Evolutionary conservation across 441 rosid species (phyloP).

Genomic region (Geranium incanum): DNA sequence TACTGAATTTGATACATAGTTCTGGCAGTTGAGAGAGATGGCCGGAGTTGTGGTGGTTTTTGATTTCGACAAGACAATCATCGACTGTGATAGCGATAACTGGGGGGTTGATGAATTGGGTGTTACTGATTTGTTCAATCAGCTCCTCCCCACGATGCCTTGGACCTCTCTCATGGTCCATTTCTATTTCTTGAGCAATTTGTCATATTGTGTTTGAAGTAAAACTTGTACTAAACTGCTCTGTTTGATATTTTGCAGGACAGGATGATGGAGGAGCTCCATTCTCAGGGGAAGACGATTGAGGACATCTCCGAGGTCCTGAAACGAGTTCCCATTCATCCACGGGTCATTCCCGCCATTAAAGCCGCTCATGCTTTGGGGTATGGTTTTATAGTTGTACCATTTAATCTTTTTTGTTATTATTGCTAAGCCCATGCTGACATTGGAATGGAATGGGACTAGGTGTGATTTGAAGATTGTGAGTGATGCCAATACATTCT

Average conservation of each 20-base stretch:
- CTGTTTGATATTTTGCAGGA: conserved; percentile 31
- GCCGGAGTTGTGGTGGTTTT: conserved; percentile 44
- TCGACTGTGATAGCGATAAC: conserved; percentile 69
- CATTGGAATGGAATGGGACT: neutral
- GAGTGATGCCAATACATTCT: conserved; percentile 75
- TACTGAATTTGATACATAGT: neutral
- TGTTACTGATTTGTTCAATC: conserved; percentile 53
- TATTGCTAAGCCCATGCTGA: no score
- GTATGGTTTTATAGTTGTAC: conserved; percentile 59
- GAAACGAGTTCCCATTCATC: conserved; percentile 40
- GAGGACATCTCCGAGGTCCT: conserved; percentile 56
- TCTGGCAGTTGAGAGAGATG: conserved; percentile 9
- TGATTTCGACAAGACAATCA: conserved; percentile 78
- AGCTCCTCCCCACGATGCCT: conserved; percentile 56
- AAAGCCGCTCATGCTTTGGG: conserved; percentile 52
- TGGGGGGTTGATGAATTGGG: conserved; percentile 85
- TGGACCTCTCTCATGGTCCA: conserved; percentile 83
- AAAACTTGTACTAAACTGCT: neutral
- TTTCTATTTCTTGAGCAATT: neutral
- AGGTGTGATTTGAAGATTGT: conserved; percentile 74
- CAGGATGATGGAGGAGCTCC: conserved; percentile 82
- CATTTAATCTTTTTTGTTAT: conserved; percentile 5
- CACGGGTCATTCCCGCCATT: conserved; percentile 40
- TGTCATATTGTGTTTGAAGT: neutral
- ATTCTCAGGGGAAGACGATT: conserved; percentile 54